Conservation (phyloP, 345 rosid genomes). For the Rhodamnia argentea region DNA sequence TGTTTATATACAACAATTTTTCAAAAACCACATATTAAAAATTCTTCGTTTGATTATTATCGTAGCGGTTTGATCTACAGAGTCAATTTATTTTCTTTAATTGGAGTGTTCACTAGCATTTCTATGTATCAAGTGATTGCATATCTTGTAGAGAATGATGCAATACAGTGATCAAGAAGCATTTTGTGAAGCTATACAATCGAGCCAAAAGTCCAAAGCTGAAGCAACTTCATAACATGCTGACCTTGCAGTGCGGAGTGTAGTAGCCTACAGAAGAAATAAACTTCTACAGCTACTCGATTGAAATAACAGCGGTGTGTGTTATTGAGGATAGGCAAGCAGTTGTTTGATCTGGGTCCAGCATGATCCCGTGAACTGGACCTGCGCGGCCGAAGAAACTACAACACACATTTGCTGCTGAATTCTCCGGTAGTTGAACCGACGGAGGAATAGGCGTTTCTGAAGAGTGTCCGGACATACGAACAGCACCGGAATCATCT, state of each 20-base stretch:
- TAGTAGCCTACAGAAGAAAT: neutral
- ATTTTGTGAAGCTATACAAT: neutral
- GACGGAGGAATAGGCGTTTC: slow-evolving; percentile 57
- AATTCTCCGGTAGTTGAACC: slow-evolving; percentile 14
- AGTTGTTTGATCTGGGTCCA: slow-evolving; percentile 32
- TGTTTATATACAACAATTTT: too few species aligned
- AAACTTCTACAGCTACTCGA: neutral
- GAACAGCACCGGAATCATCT: slow-evolving; percentile 77
- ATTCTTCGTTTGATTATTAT: neutral
- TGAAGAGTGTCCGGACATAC: slow-evolving; percentile 69
- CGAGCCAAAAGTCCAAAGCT: neutral
- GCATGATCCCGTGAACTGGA: slow-evolving; percentile 47
- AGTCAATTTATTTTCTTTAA: neutral
- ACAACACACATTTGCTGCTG: slow-evolving; percentile 10
- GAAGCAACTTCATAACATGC: neutral
- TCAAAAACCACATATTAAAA: too few species aligned
- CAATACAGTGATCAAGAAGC: neutral
- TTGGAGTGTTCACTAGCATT: neutral
- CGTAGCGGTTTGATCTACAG: neutral
- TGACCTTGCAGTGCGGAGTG: neutral
- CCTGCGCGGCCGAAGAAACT: slow-evolving; percentile 21
- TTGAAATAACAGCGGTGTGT: neutral
- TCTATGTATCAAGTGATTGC: neutral
- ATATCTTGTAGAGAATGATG: neutral
- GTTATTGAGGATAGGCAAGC: neutral